phyloP scores from a whole-genome alignment of 1,139 yeast genomes.

The Protomyces lactucae-debilis region DNA sequence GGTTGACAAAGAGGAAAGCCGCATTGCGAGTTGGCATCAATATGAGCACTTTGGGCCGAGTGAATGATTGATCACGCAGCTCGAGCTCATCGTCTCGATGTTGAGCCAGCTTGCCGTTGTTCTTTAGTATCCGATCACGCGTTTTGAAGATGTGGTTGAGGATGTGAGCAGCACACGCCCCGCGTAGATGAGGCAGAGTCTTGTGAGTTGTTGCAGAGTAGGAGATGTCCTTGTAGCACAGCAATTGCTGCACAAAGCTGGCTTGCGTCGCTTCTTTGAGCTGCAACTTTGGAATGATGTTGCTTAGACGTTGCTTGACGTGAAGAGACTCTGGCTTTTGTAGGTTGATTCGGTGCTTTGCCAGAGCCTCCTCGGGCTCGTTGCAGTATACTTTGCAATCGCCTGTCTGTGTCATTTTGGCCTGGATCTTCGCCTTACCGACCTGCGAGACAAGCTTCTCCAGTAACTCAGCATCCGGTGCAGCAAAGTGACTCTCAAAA shows the following conservation, averaged over 20 bases:
- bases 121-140: constrained; percentile 71
- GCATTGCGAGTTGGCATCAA: constrained; percentile 79
- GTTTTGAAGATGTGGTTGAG: constrained; percentile 73
- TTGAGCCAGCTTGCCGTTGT: constrained; percentile 56
- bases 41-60: constrained; percentile 82
- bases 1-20: constrained; percentile 65
- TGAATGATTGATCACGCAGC: constrained; percentile 87
- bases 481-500: constrained; percentile 69
- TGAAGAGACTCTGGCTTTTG: constrained; percentile 17
- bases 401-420: not conserved
- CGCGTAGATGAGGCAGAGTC: constrained; percentile 47
- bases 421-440: not conserved
- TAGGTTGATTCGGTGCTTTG: constrained; percentile 29
- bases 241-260: constrained; percentile 53
- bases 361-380: not conserved
- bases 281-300: constrained; percentile 11
- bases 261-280: not conserved
- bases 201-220: constrained; percentile 53
- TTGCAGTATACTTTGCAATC: not conserved
- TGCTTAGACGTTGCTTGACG: constrained; percentile 30
- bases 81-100: constrained; percentile 45
- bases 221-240: constrained; percentile 67
- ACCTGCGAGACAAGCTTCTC: constrained; percentile 33
- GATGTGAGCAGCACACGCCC: constrained; percentile 64
- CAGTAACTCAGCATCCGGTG: constrained; percentile 47